These are phyloP conservation scores for Tremellales sp. DNA, from an alignment of 1,284 basidiomycete genomes.

Conservation along the genomic window DNA sequence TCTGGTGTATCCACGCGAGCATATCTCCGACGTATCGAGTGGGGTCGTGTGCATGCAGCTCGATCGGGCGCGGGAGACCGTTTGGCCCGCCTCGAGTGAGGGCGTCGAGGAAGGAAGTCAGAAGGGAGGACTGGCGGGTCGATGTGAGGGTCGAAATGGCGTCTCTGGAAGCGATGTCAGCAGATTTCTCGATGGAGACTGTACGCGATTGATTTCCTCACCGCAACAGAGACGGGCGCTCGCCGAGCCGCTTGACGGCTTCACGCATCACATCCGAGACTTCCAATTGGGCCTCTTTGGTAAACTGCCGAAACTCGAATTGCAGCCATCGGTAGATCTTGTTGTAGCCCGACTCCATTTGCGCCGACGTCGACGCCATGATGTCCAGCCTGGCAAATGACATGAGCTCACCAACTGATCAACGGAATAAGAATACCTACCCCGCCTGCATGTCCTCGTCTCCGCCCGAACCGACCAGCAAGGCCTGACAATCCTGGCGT, in stretches of 20 bases:
- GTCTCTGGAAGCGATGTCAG: conserved; percentile 55
- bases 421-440: conserved; percentile 54
- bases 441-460: conserved; percentile 78
- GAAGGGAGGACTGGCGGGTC: conserved; percentile 73
- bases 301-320: conserved; percentile 79
- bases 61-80: conserved; percentile 86
- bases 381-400: conserved; percentile 67
- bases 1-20: conserved; percentile 97
- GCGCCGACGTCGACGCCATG: conserved; percentile 71
- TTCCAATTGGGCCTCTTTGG: conserved; percentile 72
- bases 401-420: conserved; percentile 8
- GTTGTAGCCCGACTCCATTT: conserved; percentile 83
- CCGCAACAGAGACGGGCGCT: conserved; percentile 73
- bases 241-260: conserved; percentile 66
- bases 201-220: conserved; percentile 51
- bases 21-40: conserved; percentile 95
- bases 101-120: conserved; percentile 77
- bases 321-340: conserved; percentile 84
- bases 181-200: too few relatives aligned
- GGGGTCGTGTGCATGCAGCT: conserved; percentile 95
- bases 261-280: conserved; percentile 68
- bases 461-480: conserved; percentile 81
- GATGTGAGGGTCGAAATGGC: conserved; percentile 71
- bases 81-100: conserved; percentile 85
- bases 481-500: conserved; percentile 73